Conservation (phyloP, 2,329 filamentous ascomycete genomes). For the Xylariaceae sp. region DNA sequence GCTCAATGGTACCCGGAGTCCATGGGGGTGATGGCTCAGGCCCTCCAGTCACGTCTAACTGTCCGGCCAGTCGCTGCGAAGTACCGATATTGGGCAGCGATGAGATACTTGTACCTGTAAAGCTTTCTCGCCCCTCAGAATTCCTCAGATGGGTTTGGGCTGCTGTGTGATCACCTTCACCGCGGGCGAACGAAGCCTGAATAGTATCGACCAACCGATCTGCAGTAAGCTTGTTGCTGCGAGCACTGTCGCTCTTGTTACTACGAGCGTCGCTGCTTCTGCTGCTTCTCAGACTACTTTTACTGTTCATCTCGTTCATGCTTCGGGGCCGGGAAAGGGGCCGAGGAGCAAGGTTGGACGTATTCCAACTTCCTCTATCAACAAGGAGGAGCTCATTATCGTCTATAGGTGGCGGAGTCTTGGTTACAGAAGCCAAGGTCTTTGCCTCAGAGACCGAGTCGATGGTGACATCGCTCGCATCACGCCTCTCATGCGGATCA, state of each 20-base stretch:
- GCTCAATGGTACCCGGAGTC: neutral
- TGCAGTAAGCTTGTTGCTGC: constrained; percentile 57
- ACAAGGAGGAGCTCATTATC: constrained; percentile 60
- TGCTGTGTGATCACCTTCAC: constrained; percentile 33
- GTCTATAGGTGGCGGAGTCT: constrained; percentile 30
- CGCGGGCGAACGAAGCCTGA: constrained; percentile 51
- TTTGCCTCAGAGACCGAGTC: constrained; percentile 24
- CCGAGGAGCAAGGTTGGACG: constrained; percentile 10
- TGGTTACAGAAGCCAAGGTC: constrained; percentile 33
- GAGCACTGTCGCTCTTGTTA: constrained; percentile 51
- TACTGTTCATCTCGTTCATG: constrained; percentile 38
- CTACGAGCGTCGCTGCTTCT: constrained; percentile 51
- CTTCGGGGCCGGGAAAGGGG: constrained; percentile 31
- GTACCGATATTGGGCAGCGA: constrained; percentile 11
- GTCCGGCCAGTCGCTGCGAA: neutral
- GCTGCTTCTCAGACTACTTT: constrained; percentile 39
- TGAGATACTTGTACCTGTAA: constrained; percentile 11
- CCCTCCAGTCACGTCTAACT: neutral
- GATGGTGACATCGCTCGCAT: constrained; percentile 11
- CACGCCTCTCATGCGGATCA: constrained; percentile 32
- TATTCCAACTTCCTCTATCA: constrained; percentile 38
- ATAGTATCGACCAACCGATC: constrained; percentile 71
- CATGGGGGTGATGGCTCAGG: constrained; percentile 9
- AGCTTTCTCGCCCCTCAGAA: constrained; percentile 19
- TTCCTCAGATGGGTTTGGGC: constrained; percentile 18